phyloP scores from a whole-genome alignment of 2,329 filamentous ascomycete species.

The Claviceps digitariae region DNA sequence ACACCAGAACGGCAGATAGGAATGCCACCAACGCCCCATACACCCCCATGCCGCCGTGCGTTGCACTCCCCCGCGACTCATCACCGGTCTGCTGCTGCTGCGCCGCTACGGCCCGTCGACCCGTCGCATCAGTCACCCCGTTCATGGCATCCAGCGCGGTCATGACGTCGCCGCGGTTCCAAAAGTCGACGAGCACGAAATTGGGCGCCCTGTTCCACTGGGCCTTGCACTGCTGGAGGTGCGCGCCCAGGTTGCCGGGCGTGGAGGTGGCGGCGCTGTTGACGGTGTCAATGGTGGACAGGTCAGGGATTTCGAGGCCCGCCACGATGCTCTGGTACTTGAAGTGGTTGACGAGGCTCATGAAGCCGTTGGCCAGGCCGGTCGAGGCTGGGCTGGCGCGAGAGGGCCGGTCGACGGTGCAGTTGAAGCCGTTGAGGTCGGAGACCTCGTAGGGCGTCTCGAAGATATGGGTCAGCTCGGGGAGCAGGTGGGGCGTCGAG shows the following conservation, averaged over 20 bases:
- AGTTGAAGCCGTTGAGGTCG: slow-evolving; percentile 53
- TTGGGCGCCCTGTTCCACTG: slow-evolving; percentile 53
- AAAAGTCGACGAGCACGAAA: slow-evolving; percentile 71
- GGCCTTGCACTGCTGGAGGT: slow-evolving; percentile 38
- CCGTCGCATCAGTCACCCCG: slow-evolving; percentile 27
- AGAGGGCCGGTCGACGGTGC: slow-evolving; percentile 53
- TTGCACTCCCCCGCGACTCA: slow-evolving; percentile 7
- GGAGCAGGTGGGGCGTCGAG: slow-evolving; percentile 42
- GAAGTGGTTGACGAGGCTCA: slow-evolving; percentile 75
- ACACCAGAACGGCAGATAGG: slow-evolving; percentile 26
- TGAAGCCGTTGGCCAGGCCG: slow-evolving; percentile 43
- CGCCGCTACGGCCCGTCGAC: slow-evolving; percentile 6
- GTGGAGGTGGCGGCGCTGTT: slow-evolving; percentile 46
- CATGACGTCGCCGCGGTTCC: slow-evolving; percentile 57
- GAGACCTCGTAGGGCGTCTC: slow-evolving; percentile 59
- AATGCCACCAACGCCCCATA: slow-evolving; percentile 30
- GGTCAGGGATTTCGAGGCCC: slow-evolving; percentile 47
- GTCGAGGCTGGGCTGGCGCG: slow-evolving; percentile 31
- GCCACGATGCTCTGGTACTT: slow-evolving; percentile 44
- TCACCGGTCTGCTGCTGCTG: not conserved
- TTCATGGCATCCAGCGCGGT: slow-evolving; percentile 57
- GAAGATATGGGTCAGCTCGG: slow-evolving; percentile 55
- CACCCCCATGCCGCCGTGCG: slow-evolving; percentile 12
- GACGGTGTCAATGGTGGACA: slow-evolving; percentile 45
- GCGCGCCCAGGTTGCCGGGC: slow-evolving; percentile 39